Base-by-base conservation (phyloP, 2,329 filamentous ascomycete genomes). In the Penicillium concentricum region DNA sequence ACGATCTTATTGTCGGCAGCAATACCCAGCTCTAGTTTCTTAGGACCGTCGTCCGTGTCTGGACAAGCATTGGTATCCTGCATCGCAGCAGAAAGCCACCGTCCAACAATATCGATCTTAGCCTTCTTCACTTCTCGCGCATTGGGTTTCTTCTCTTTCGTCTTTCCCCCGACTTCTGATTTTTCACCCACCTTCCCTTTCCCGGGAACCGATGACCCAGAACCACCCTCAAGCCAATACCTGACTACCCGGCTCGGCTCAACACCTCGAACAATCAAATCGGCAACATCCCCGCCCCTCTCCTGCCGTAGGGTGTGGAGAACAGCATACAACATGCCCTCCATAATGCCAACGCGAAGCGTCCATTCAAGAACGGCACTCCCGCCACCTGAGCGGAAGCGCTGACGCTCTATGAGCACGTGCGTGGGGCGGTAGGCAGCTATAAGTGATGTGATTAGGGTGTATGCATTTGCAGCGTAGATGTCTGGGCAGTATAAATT, bases 311-410 rank as follows among this genome's bases (percentile, higher is more conserved):
- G 67, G 0, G 86, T 83, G 49, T 81, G 78, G 37, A 93, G 72
- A 13, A 86, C 81, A 9, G 88, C 87, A 78, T 92, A 89, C 0
- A 95, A 74, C 86, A 94, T 94, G 4, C 86, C 85, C 72, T 95
- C 91, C 22, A 95, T 82, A 66, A 89, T 87, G 63, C 93, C 93
- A 9, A 95, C 90, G 1, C 90, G 81, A 39, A 94, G 71, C 3
- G 90, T 93, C 91, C 91, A 95, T 73, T 95, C 90, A 58, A 87
- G 84, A 1, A 95, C 85, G 0, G 85, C 82, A 0, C 83, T 76
- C 0, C 77, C 81, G 9, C 88, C 84, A n/a, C 80, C 82, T 2
- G 85, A 87, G 3, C 91, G 86, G 54, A 79, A 87, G 12, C 85
- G 79, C 62, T 87, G 85, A 1, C 83, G 78, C 66, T 87, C 85